phyloP scores from a whole-genome alignment of 768 basidiomycete genomes.

The Hygrophoropsis aurantiaca region DNA sequence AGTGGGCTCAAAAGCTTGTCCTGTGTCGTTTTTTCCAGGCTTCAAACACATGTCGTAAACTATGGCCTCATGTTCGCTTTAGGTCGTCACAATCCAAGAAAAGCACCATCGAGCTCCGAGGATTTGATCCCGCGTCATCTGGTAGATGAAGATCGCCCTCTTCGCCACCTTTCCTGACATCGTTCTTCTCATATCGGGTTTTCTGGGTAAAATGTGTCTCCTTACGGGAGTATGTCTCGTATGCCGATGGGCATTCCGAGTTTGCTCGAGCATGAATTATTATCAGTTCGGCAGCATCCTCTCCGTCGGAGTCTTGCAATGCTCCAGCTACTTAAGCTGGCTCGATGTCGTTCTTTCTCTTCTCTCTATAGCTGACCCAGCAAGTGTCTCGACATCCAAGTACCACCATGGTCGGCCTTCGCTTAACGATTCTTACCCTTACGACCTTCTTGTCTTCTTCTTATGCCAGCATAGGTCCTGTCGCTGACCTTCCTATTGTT shows the following conservation, averaged over 20 bases:
- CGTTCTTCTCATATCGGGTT: too few species aligned
- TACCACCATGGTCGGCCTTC: constrained; percentile 7
- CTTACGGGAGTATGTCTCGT: too few species aligned
- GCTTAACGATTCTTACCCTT: constrained; percentile 3
- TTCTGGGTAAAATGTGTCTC: too few species aligned
- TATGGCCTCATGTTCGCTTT: background rate
- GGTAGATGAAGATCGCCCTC: background rate
- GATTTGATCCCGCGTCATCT: background rate
- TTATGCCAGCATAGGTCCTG: constrained; percentile 14
- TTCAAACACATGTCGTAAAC: constrained; percentile 1
- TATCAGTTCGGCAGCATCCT: background rate
- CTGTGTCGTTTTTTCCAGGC: background rate
- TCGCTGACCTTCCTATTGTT: constrained; percentile 30
- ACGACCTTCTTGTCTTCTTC: background rate
- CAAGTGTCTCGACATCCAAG: background rate
- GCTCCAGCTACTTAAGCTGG: too few species aligned
- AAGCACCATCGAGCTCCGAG: background rate
- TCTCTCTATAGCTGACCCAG: background rate
- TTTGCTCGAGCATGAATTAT: background rate
- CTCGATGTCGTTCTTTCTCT: too few species aligned
- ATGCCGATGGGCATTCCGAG: too few species aligned
- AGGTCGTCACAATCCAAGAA: background rate
- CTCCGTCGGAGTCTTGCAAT: background rate
- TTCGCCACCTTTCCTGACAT: background rate
- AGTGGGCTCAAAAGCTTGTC: too few species aligned